Evolutionary conservation across 2,329 filamentous ascomycete species (phyloP).

Genomic region (Colletotrichum lupini): DNA sequence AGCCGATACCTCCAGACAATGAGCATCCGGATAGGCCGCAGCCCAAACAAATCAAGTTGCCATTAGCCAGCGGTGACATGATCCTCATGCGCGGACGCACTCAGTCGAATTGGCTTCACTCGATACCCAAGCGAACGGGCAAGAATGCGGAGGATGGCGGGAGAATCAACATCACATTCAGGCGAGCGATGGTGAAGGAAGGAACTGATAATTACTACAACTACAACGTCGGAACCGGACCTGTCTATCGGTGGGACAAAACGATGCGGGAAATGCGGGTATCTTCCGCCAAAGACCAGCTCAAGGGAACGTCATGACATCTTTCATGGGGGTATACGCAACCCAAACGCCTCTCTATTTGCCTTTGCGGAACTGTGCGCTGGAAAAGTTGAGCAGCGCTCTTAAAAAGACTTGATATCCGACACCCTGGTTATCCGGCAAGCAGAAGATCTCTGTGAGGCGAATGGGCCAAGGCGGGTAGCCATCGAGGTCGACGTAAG

Average conservation of each 20-base stretch:
- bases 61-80: constrained; percentile 78
- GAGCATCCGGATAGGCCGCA: constrained; percentile 12
- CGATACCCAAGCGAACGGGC: constrained; percentile 79
- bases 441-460: constrained; percentile 90
- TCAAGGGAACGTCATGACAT: constrained; percentile 14
- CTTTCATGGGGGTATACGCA: constrained; percentile 30
- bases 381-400: constrained; percentile 84
- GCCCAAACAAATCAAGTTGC: constrained; percentile 58
- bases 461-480: constrained; percentile 98
- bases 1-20: constrained; percentile 59
- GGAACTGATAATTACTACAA: constrained; percentile 87
- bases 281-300: constrained; percentile 42
- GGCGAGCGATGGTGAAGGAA: constrained; percentile 74
- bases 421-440: constrained; percentile 82
- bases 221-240: constrained; percentile 81
- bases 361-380: constrained; percentile 89
- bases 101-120: constrained; percentile 82
- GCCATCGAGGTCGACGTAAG: constrained; percentile 84
- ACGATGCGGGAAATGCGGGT: constrained; percentile 59
- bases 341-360: constrained; percentile 52
- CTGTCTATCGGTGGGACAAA: constrained; percentile 75
- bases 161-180: constrained; percentile 82
- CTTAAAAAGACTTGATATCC: constrained; percentile 94
- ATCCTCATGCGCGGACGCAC: constrained; percentile 80
- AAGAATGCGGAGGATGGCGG: constrained; percentile 71